Percentiles rank a stretch among this genome's conserved stretches.
Conservation (phyloP, 2,329 filamentous ascomycete genomes). For the Helminthosporium solani region DNA sequence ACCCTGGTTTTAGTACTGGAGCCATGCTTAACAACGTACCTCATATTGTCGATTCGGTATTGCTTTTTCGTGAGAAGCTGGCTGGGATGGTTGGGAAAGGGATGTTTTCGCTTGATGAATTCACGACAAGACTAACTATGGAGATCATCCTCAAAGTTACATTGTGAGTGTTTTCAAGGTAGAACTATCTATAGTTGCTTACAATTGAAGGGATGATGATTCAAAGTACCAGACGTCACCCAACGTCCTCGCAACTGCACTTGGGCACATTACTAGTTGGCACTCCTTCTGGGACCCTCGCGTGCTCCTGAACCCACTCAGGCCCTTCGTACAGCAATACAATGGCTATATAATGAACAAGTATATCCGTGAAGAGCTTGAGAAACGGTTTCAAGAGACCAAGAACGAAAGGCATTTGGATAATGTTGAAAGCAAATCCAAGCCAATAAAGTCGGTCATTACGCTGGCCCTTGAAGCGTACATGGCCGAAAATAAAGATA, state of each 20-base stretch:
- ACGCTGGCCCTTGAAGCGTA: neutral
- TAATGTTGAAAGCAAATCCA: neutral
- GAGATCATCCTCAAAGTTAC: constrained; percentile 13
- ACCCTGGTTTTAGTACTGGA: constrained; percentile 39
- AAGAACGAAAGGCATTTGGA: constrained; percentile 6
- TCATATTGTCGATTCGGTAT: constrained; percentile 8
- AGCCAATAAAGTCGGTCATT: constrained; percentile 2
- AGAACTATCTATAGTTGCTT: neutral
- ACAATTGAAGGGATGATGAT: constrained; percentile 1
- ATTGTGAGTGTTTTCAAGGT: no score
- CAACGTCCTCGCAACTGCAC: neutral
- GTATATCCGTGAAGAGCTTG: constrained; percentile 13
- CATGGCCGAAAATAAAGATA: constrained; percentile 25
- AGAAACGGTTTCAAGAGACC: constrained; percentile 16
- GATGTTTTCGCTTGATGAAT: constrained; percentile 14
- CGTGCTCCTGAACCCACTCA: constrained; percentile 29
- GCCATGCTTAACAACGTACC: constrained; percentile 43
- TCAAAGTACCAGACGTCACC: constrained; percentile 10
- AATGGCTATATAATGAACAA: constrained; percentile 14
- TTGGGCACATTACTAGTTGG: constrained; percentile 9
- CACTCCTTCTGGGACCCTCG: constrained; percentile 15
- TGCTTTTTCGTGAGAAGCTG: constrained; percentile 12
- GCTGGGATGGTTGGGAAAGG: neutral
- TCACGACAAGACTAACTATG: constrained; percentile 8
- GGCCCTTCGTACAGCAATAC: constrained; percentile 31